Evolutionary conservation across 192 early-diverging fungal genomes (phyloP), one percentile per base, ranked within the genome.

Genomic region (Coemansia sp.): DNA sequence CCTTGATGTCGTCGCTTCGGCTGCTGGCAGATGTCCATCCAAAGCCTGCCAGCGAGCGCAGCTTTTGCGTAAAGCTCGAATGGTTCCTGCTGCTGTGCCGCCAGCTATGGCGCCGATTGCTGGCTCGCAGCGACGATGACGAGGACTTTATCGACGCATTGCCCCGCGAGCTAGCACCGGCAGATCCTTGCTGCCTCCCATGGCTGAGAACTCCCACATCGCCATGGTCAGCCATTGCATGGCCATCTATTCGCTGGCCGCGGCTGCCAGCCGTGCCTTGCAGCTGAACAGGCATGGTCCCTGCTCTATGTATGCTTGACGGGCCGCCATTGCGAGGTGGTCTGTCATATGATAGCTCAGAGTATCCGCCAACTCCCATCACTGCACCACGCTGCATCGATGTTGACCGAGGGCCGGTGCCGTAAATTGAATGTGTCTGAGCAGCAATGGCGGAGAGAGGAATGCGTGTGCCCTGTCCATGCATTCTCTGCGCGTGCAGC

Each of bases 1-100:
- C 45, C 15, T 20, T 50, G 43, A 39, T 37, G 21, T 54, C 43
- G 51, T 28, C 23, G 55, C 51, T 18, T 11, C 64, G 34, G 15
- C 31, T 45, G 34, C 37, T 32, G 18, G 56, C 55, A 20, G 71
- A 64, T n/a, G 63, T 44, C 67, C 74, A 62, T 39, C 55, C 58
- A 44, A 77, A 77, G 10, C 52, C 67, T 0, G 74, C 74, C 15
- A 77, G 55, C 11, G 74, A 70, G 14, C 74, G 74, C 30, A 77
- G 60, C 48, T 69, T 69, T 23, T 77, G 74, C 9, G 74, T 64
- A 70, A 77, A 66, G 32, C 59, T 63, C 16, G 62, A 39, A 39
- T 65, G 58, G 26, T 53, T 26, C 23, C 23, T 59, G 28, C 58
- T 31, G 48, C 56, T 62, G 40, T 66, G 60, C 0, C 74, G 67